These are phyloP conservation scores for Leccinum imitatum DNA, from an alignment of 768 basidiomycete species.

Conservation along the genomic window DNA sequence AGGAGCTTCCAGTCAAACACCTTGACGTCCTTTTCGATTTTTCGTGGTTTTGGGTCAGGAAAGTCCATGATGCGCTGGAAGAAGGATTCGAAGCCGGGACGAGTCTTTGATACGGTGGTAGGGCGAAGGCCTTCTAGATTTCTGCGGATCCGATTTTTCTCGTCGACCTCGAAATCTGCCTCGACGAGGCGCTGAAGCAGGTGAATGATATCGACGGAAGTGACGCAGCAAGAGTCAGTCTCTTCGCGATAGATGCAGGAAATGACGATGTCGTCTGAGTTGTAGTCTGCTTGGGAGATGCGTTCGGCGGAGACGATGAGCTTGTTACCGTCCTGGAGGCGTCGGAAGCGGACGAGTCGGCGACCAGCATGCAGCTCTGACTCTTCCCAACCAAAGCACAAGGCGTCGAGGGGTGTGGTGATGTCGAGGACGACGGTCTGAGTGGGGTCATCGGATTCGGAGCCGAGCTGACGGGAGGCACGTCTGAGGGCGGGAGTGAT, in stretches of 20 bases:
- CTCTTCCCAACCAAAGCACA: slow-evolving; percentile 58
- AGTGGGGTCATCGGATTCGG: slow-evolving; percentile 41
- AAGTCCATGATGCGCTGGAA: slow-evolving; percentile 98
- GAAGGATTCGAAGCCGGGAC: slow-evolving; percentile 76
- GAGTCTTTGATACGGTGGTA: slow-evolving; percentile 85
- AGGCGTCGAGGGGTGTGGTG: slow-evolving; percentile 51
- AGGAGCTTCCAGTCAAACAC: slow-evolving; percentile 76
- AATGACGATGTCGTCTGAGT: slow-evolving; percentile 75
- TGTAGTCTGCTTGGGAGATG: slow-evolving; percentile 72
- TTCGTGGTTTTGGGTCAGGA: slow-evolving; percentile 89
- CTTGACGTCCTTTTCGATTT: slow-evolving; percentile 97
- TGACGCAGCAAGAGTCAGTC: slow-evolving; percentile 76
- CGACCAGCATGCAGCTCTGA: slow-evolving; percentile 70
- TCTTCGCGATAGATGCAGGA: slow-evolving; percentile 93
- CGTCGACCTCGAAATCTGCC: slow-evolving; percentile 82
- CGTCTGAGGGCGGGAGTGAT: slow-evolving; percentile 22
- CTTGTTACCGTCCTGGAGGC: slow-evolving; percentile 71
- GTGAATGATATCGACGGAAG: slow-evolving; percentile 94
- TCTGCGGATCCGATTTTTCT: slow-evolving; percentile 93
- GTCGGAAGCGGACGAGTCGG: slow-evolving; percentile 83
- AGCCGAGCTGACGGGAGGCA: slow-evolving; percentile 22
- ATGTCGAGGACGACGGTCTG: slow-evolving; percentile 63
- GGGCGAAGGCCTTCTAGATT: slow-evolving; percentile 94
- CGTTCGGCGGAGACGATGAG: slow-evolving; percentile 79
- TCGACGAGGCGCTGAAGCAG: slow-evolving; percentile 80